These are phyloP conservation scores for Paraphysoderma sedebokerense DNA, from an alignment of 371 early-diverging fungal species.

Conservation along the genomic window DNA sequence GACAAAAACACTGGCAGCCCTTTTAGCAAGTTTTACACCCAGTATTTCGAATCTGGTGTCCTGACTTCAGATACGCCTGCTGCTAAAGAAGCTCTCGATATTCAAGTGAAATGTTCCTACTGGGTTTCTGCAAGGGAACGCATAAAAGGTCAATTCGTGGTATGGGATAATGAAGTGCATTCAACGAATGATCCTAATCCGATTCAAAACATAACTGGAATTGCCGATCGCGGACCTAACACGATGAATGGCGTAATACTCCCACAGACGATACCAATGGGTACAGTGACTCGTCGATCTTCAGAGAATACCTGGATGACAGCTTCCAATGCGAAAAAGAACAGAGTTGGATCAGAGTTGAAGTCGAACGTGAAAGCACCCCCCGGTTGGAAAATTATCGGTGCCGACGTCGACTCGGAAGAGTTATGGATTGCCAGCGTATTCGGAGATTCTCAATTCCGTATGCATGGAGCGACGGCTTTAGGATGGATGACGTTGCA, in stretches of 20 bases:
- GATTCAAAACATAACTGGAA: conserved; percentile 1
- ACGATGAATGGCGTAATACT: conserved; percentile 59
- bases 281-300: conserved; percentile 88
- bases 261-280: conserved; percentile 83
- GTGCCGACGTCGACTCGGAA: conserved; percentile 95
- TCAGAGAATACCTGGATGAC: conserved; percentile 94
- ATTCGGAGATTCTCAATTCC: conserved; percentile 87
- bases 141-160: conserved; percentile 67
- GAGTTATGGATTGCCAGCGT: conserved; percentile 94
- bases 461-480: conserved; percentile 82
- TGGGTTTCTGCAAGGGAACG: conserved; percentile 83
- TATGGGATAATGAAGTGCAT: conserved; percentile 31
- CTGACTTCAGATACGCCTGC: conserved; percentile 46
- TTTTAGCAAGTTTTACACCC: conserved; percentile 58
- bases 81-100: conserved; percentile 62
- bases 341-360: conserved; percentile 85
- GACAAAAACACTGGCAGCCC: conserved; percentile 69
- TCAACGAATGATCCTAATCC: not conserved
- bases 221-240: conserved; percentile 2
- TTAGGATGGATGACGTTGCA: conserved; percentile 96
- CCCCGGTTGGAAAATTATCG: conserved; percentile 63
- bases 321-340: conserved; percentile 80
- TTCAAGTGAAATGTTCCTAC: conserved; percentile 70
- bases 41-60: conserved; percentile 56
- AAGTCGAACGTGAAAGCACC: conserved; percentile 79